phyloP scores from a whole-genome alignment of 2,329 filamentous ascomycete species.

The Purpureocillium lavendulum region DNA sequence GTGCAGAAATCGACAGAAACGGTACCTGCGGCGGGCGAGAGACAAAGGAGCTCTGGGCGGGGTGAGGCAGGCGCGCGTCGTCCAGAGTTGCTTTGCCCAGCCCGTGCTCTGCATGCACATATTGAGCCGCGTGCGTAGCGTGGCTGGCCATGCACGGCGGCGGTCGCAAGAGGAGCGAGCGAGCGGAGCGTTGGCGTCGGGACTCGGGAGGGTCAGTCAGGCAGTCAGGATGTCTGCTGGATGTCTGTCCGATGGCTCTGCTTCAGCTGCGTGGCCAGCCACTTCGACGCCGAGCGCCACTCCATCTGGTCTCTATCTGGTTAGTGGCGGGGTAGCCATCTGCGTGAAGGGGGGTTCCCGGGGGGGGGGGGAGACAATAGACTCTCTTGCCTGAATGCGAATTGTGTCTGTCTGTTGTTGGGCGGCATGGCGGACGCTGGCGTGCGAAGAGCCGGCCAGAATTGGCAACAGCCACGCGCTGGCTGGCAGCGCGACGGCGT shows the following conservation, averaged over 20 bases:
- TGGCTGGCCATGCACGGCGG: no score
- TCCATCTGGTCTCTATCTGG: background rate
- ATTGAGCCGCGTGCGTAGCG: no score
- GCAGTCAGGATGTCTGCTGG: background rate
- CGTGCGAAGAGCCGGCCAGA: no score
- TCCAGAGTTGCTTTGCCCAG: conserved; percentile 9
- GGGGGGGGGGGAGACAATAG: conserved; percentile 7
- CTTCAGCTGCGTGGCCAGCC: no score
- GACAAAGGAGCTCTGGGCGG: conserved; percentile 10
- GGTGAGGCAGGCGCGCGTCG: conserved; percentile 8
- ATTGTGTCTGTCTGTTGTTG: background rate
- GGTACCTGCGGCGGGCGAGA: conserved; percentile 19
- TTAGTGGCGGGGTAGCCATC: conserved; percentile 6
- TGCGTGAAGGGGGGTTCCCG: background rate
- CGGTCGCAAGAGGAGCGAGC: no score
- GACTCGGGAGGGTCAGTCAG: background rate
- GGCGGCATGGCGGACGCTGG: no score
- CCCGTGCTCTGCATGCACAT: conserved; percentile 9
- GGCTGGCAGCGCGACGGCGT: no score
- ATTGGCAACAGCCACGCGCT: no score
- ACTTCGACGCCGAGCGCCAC: background rate
- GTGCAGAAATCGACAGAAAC: conserved; percentile 20
- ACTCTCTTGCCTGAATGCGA: conserved; percentile 3
- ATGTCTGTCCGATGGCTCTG: no score
- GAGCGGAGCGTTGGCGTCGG: no score